Evolutionary conservation across 495 filamentous ascomycete species (phyloP), one percentile per base, ranked within the genome.

Genomic region (Trichoderma asperelloides): DNA sequence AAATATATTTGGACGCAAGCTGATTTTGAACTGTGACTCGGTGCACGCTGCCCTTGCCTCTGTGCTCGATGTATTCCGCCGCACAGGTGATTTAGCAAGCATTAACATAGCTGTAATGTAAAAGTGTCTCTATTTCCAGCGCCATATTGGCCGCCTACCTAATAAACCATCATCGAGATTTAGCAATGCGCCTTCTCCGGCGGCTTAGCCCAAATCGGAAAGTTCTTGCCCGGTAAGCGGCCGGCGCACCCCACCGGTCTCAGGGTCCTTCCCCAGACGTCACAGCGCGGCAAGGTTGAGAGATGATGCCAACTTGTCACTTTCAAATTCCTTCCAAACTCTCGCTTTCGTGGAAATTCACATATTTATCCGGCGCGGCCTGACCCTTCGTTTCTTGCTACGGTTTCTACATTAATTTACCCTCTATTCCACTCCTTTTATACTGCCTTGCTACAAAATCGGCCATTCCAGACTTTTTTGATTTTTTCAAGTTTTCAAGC

Each of bases 231-330:
- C 55, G 55, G 55, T 30, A 60, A 18, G 55, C 27, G 55, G 55
- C 27, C 30, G 55, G 55, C 27, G 25, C 55, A 55, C 49, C 49
- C 55, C 55, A 60, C 55, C 55, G 30, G 55, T 13, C 55, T 27
- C 55, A 60, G 55, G 55, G 55, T 60, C 55, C 55, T 60, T 60
- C 55, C 55, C 55, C 55, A 60, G 55, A 60, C 55, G 55, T 60
- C 55, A 60, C 16, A 60, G 55, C 55, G 55, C 55, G 27, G 16
- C 55, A 13, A 13, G 55, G 55, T 21, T 30, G 33, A 16, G 16
- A 37, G 28, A 51, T 66, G 65, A 66, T 30, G 65, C 43, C 65
- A 66, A 66, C 65, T 51, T 66, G 65, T 49, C 65, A 66, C 27
- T 62, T 45, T 63, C 33, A 37, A 39, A 11, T 37, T 33, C 25